Conservation (phyloP, 2,329 filamentous ascomycete genomes). For the Monosporascus ibericus region DNA sequence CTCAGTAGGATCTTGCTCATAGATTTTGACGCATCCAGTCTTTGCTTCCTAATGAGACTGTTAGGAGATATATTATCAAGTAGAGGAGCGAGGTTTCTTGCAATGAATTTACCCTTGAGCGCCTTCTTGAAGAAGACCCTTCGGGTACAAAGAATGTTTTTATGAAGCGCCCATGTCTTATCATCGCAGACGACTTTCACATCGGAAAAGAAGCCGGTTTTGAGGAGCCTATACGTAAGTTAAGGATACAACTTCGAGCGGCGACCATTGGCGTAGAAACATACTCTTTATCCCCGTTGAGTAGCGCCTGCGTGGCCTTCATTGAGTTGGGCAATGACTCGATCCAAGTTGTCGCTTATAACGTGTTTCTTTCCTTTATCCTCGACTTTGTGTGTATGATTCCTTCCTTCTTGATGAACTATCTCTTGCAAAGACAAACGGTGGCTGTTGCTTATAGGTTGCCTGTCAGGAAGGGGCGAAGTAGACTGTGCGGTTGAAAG, state of each 20-base stretch:
- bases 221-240: not conserved
- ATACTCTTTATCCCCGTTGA: not conserved
- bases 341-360: no score
- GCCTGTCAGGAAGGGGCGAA: no score
- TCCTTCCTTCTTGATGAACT: no score
- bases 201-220: slow-evolving; percentile 5
- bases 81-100: not conserved
- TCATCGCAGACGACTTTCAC: slow-evolving; percentile 3
- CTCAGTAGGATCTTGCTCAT: slow-evolving; percentile 1
- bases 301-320: no score
- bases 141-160: slow-evolving; percentile 1
- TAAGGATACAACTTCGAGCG: not conserved
- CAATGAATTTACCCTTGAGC: not conserved
- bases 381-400: no score
- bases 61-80: not conserved
- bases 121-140: slow-evolving; percentile 6
- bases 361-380: no score
- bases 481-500: no score
- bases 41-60: not conserved
- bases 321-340: no score
- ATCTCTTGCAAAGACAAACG: no score
- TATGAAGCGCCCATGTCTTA: slow-evolving; percentile 7
- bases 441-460: no score
- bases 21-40: not conserved
- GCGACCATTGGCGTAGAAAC: not conserved